Base-by-base conservation (phyloP, 2,329 filamentous ascomycete genomes). In the Monosporascus sp. region DNA sequence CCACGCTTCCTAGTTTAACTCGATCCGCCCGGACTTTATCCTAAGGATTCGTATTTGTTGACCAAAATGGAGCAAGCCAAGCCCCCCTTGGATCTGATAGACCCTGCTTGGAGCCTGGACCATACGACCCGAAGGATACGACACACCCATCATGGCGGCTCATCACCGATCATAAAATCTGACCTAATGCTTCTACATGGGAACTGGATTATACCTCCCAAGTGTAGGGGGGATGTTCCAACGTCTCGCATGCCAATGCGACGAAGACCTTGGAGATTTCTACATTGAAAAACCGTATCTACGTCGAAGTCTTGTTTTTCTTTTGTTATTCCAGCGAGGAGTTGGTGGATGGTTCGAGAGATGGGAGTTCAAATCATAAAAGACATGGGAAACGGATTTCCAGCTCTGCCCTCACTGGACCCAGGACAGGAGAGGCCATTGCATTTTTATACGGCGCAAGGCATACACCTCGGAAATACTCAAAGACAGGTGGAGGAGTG, bases 261-360 rank as follows among this genome's bases (percentile, higher is more conserved):
- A 46, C 20, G 2, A 54, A 59, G 60, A 62, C 57, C 56, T 54
- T 50, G 55, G 57, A 54, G 64, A 56, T 65, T 52, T 53, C 50
- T 50, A 58, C 58, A 46, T 27, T n/a, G 2, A 48, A 39, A 36
- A 46, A 56, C 60, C 66, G 62, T 67, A 66, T 56, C 55, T 64
- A 64, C 56, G 61, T 61, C 51, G 57, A 54, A 50, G 54, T 56
- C 52, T 57, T 59, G 56, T 59, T 53, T 56, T 60, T 58, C 62
- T 65, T 59, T 65, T 57, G 63, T 60, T 62, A 57, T 58, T 52
- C 59, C 57, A 69, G 65, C 66, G 65, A 58, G 66, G 66, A 69
- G 66, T 68, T 67, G 57, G 61, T 50, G 60, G 64, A 56, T 56
- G 55, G 60, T 59, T 60, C 60, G 60, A 57, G 53, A 57, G 57